Evolutionary conservation across 441 rosid genomes (phyloP).

Genomic region (Eutrema salsugineum): DNA sequence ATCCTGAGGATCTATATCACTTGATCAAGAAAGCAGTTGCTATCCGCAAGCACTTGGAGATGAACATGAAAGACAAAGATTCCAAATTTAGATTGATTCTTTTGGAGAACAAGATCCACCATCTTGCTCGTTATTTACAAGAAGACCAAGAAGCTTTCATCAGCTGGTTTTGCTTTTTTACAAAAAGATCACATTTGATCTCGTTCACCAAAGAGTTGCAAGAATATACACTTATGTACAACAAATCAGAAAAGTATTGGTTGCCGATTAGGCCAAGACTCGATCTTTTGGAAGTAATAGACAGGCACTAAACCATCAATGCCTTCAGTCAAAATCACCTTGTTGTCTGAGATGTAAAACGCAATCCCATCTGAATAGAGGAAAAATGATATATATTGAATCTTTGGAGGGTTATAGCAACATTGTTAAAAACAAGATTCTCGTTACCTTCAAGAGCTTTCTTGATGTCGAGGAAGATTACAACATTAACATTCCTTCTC

Average conservation of each 20-base stretch:
- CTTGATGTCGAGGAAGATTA: slow-evolving; percentile 63
- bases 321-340: slow-evolving; percentile 81
- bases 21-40: slow-evolving; percentile 83
- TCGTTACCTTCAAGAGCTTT: slow-evolving; percentile 75
- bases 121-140: slow-evolving; percentile 78
- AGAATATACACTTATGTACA: not conserved
- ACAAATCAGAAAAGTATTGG: slow-evolving; percentile 35
- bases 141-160: slow-evolving; percentile 90
- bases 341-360: slow-evolving; percentile 77
- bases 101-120: slow-evolving; percentile 79
- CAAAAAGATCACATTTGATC: no score
- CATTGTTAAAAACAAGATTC: not conserved
- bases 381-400: not conserved
- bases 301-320: slow-evolving; percentile 70
- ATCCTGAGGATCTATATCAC: slow-evolving; percentile 79
- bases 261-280: slow-evolving; percentile 67
- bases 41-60: slow-evolving; percentile 78
- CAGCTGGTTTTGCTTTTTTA: no score
- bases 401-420: not conserved
- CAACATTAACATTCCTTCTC: slow-evolving; percentile 63
- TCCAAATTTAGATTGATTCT: slow-evolving; percentile 80
- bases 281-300: slow-evolving; percentile 61
- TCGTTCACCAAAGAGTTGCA: not conserved
- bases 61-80: slow-evolving; percentile 84
- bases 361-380: slow-evolving; percentile 59